phyloP scores from a whole-genome alignment of 179 eudicot species.

The Camellia oleifera region DNA sequence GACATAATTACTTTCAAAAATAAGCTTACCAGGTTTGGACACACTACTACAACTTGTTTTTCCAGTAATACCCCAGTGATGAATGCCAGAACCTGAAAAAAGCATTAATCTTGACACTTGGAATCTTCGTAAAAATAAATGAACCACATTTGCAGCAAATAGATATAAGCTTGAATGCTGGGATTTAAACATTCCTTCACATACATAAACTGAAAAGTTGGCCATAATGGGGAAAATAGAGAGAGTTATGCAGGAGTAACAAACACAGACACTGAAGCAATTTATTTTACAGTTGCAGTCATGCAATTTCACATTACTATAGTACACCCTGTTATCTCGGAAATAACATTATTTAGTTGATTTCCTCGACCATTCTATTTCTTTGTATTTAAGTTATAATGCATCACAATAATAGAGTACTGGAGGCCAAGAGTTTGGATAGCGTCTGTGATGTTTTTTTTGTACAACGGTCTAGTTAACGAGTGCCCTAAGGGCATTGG shows the following conservation, averaged over 20 bases:
- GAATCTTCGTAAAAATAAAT: background rate
- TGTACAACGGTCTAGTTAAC: too few species aligned
- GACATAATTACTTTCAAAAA: conserved; percentile 3
- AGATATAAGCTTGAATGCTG: background rate
- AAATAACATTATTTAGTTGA: background rate
- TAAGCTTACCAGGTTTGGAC: conserved; percentile 79
- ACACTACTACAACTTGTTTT: conserved; percentile 74
- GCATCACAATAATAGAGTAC: background rate
- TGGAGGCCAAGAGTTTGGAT: background rate
- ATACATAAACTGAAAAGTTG: background rate
- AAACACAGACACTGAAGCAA: background rate
- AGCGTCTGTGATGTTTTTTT: background rate
- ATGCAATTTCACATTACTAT: background rate
- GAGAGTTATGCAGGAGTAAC: background rate
- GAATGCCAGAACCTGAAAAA: conserved; percentile 71
- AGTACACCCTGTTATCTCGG: background rate
- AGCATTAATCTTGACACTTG: background rate
- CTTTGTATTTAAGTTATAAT: background rate
- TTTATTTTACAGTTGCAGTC: background rate
- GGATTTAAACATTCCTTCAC: background rate
- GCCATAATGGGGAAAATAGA: background rate
- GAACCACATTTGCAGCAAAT: background rate
- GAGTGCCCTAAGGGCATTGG: too few species aligned
- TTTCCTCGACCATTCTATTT: background rate
- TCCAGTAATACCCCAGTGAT: conserved; percentile 84